Evolutionary conservation across 1,139 yeast genomes (phyloP).

Genomic region (Sugiyamaella xylanicola): DNA sequence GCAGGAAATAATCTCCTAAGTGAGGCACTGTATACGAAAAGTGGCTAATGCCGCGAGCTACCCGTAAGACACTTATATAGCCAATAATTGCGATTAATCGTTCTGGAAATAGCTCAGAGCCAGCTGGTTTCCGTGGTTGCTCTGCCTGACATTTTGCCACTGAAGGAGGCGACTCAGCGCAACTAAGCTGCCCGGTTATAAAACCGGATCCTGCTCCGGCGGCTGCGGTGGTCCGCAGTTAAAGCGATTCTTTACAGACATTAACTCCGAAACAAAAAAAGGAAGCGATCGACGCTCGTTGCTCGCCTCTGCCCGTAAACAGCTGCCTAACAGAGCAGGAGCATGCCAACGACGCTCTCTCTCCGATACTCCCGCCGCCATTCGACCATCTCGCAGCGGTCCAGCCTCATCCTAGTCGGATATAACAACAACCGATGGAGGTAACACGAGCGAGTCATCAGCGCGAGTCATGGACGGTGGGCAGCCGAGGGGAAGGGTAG

Average conservation of each 20-base stretch:
- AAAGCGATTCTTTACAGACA: neutral
- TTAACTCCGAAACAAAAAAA: neutral
- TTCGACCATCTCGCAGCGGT: too few species aligned
- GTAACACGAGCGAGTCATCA: too few species aligned
- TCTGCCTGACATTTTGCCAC: neutral
- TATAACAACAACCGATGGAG: too few species aligned
- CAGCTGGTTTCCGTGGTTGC: neutral
- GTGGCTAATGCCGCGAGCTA: neutral
- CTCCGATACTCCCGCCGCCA: neutral
- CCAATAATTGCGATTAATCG: too few species aligned
- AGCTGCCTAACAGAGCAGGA: neutral
- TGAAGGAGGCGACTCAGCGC: neutral
- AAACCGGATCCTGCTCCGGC: neutral
- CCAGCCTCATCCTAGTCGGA: too few species aligned
- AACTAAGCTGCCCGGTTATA: neutral
- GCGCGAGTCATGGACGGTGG: too few species aligned
- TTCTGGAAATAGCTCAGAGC: too few species aligned
- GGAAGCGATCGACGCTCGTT: neutral
- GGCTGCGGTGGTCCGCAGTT: neutral
- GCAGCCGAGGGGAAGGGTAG: too few species aligned
- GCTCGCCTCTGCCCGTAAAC: neutral
- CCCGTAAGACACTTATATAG: too few species aligned
- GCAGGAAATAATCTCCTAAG: neutral
- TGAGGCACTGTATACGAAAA: neutral
- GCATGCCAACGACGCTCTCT: neutral